Evolutionary conservation across 345 rosid genomes (phyloP).

Genomic region (Gossypium australe): DNA sequence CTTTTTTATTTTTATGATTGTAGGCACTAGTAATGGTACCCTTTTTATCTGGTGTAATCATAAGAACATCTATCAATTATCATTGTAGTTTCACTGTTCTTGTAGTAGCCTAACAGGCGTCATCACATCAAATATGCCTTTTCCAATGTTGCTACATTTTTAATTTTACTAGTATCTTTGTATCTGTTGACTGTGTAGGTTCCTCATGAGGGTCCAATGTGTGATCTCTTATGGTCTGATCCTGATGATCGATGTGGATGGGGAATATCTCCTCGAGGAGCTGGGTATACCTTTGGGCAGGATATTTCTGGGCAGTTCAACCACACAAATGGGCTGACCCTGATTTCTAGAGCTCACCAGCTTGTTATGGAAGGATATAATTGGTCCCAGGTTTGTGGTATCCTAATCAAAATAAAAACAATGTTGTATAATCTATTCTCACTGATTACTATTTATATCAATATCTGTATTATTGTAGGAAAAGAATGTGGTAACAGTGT

Average conservation of each 20-base stretch:
- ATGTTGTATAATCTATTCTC: background rate
- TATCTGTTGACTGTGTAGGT: constrained; percentile 33
- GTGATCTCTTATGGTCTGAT: constrained; percentile 80
- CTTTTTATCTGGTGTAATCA: background rate
- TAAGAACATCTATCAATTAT: background rate
- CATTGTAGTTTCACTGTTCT: background rate
- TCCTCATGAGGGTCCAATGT: constrained; percentile 86
- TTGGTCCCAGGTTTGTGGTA: constrained; percentile 65
- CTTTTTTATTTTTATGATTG: no score
- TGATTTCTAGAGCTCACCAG: constrained; percentile 84
- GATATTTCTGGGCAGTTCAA: constrained; percentile 71
- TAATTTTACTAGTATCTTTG: background rate
- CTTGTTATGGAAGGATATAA: constrained; percentile 91
- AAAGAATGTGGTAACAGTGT: constrained; percentile 76
- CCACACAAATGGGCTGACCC: constrained; percentile 66
- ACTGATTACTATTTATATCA: background rate
- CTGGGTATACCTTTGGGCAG: constrained; percentile 59
- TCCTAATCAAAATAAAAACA: background rate
- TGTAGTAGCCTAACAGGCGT: background rate
- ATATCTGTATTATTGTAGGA: constrained; percentile 33
- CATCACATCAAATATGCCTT: background rate
- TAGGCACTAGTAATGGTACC: no score
- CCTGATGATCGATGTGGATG: constrained; percentile 57
- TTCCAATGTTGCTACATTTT: background rate
- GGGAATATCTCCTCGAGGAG: constrained; percentile 59